A percentile compares a stretch with the other conserved stretches of the same genome.
Evolutionary conservation across 192 early-diverging fungal genomes (phyloP).

Genomic region (Phycomyces nitens): DNA sequence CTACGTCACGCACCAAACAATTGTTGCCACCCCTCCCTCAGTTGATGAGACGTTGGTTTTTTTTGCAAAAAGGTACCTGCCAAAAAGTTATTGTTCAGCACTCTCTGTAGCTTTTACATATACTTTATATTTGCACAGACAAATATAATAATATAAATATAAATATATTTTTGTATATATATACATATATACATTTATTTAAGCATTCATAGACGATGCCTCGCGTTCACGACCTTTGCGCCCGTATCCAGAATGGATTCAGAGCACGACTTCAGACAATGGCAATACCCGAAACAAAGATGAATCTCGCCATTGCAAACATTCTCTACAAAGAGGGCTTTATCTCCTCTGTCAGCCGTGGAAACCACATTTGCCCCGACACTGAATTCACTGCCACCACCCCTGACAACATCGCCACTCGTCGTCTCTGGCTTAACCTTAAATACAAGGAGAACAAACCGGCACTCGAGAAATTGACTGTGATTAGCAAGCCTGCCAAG

Average conservation of each 20-base stretch:
- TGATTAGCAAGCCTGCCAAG: constrained; percentile 84
- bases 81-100: neutral
- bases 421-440: constrained; percentile 88
- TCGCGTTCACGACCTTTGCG: constrained; percentile 78
- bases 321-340: constrained; percentile 94
- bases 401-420: constrained; percentile 76
- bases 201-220: constrained; percentile 52
- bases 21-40: too few relatives aligned
- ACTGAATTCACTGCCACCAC: constrained; percentile 67
- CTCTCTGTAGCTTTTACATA: too few relatives aligned
- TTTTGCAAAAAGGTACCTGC: constrained; percentile 1
- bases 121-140: too few relatives aligned
- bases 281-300: constrained; percentile 84
- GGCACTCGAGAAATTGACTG: constrained; percentile 72
- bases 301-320: constrained; percentile 78
- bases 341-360: constrained; percentile 71
- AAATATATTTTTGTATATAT: too few relatives aligned
- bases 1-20: constrained; percentile 1
- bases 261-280: constrained; percentile 74
- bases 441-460: constrained; percentile 88
- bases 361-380: constrained; percentile 79
- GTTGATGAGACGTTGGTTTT: neutral
- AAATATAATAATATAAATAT: too few relatives aligned
- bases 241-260: constrained; percentile 90
- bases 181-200: neutral